A percentile compares a stretch with the other conserved stretches of the same genome.
Conservation (phyloP, 768 basidiomycete species). For the Pilatotrama ljubarskyi region DNA sequence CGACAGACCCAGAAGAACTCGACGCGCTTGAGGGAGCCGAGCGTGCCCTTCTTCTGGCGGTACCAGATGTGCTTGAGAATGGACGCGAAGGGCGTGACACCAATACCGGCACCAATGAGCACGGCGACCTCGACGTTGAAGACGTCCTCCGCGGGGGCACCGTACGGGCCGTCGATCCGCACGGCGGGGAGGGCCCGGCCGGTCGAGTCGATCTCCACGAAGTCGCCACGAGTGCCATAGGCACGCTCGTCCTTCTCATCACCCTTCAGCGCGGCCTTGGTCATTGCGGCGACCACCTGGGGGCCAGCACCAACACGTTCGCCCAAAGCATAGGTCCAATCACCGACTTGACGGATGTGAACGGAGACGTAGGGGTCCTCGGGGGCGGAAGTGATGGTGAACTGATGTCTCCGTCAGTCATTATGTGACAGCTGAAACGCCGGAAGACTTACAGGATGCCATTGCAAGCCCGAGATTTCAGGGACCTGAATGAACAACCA, state of each 20-base stretch:
- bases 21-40: slow-evolving; percentile 82
- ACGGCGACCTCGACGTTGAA: slow-evolving; percentile 85
- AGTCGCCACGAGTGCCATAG: slow-evolving; percentile 65
- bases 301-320: slow-evolving; percentile 84
- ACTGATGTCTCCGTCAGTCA: slow-evolving; percentile 44
- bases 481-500: slow-evolving; percentile 92
- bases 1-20: slow-evolving; percentile 96
- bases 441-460: slow-evolving; percentile 84
- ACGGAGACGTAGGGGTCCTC: slow-evolving; percentile 91
- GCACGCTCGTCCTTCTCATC: slow-evolving; percentile 57
- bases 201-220: slow-evolving; percentile 71
- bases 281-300: slow-evolving; percentile 74
- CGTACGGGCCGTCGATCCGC: slow-evolving; percentile 89
- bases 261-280: slow-evolving; percentile 76
- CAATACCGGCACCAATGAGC: slow-evolving; percentile 93
- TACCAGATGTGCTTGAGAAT: slow-evolving; percentile 98
- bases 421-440: background rate
- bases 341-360: slow-evolving; percentile 93
- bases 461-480: slow-evolving; percentile 80
- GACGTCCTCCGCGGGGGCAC: slow-evolving; percentile 90
- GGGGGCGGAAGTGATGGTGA: slow-evolving; percentile 93
- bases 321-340: slow-evolving; percentile 82
- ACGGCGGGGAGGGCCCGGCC: slow-evolving; percentile 62
- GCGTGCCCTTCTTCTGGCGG: slow-evolving; percentile 72
- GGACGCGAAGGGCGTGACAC: slow-evolving; percentile 92